Conservation (phyloP, 352 stramenopile genomes). For the Globisporangium lucens region DNA sequence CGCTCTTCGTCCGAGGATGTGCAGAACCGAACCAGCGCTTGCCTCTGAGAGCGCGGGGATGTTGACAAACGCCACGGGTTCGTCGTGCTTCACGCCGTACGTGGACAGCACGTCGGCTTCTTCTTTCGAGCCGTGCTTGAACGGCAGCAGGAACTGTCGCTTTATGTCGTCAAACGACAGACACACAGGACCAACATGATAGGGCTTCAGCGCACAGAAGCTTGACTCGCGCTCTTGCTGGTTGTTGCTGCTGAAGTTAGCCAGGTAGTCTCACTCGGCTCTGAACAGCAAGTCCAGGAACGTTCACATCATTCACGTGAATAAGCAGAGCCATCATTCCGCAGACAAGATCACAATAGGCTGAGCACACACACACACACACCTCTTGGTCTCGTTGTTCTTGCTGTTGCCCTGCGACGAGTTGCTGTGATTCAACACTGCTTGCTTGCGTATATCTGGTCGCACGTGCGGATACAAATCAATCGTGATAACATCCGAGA, state of each 20-base stretch:
- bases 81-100: constrained; percentile 42
- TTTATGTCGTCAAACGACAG: constrained; percentile 79
- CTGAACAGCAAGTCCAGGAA: background rate
- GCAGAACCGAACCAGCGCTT: constrained; percentile 17
- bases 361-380: background rate
- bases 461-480: constrained; percentile 38
- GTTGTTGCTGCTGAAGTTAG: background rate
- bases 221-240: background rate
- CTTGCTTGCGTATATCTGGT: background rate
- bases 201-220: constrained; percentile 20
- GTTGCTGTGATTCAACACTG: background rate
- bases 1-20: constrained; percentile 32
- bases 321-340: no score
- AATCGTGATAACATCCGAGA: constrained; percentile 50
- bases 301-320: background rate
- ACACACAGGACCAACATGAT: constrained; percentile 44
- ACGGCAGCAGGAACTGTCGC: constrained; percentile 60
- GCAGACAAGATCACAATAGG: no score
- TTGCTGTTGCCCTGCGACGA: background rate
- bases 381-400: constrained; percentile 1
- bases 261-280: background rate
- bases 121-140: constrained; percentile 39
- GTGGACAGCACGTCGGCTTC: constrained; percentile 44
- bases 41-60: constrained; percentile 25
- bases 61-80: constrained; percentile 20